Conservation (phyloP, 805 yeast genomes). For the Wickerhamomyces subpelliculosus region DNA sequence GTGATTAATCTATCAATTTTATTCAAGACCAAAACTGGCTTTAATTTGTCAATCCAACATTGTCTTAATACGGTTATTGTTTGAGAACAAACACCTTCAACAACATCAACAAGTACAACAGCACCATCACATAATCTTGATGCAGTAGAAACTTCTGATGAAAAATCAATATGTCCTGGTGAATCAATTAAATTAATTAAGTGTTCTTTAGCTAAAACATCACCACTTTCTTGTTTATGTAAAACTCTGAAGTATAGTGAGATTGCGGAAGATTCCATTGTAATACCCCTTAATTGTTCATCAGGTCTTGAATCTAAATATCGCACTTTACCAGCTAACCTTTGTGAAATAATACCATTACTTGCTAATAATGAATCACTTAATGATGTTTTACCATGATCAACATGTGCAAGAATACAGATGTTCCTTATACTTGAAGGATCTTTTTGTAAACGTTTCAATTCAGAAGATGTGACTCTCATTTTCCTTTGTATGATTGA, state of each 20-base stretch:
- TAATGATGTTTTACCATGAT: slow-evolving; percentile 95
- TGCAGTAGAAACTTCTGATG: slow-evolving; percentile 93
- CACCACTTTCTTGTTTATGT: slow-evolving; percentile 32
- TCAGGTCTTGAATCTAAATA: slow-evolving; percentile 91
- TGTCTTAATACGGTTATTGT: slow-evolving; percentile 92
- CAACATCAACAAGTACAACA: slow-evolving; percentile 89
- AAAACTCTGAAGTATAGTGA: slow-evolving; percentile 82
- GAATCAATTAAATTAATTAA: slow-evolving; percentile 91
- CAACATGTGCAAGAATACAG: slow-evolving; percentile 96
- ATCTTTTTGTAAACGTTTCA: slow-evolving; percentile 60
- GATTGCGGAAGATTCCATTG: slow-evolving; percentile 96
- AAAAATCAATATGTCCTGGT: slow-evolving; percentile 98
- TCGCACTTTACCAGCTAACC: slow-evolving; percentile 92
- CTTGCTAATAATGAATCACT: slow-evolving; percentile 90
- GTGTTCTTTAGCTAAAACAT: slow-evolving; percentile 58
- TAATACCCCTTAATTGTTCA: slow-evolving; percentile 92
- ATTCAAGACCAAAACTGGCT: slow-evolving; percentile 82
- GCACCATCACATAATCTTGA: slow-evolving; percentile 97
- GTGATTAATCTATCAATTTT: slow-evolving; percentile 82
- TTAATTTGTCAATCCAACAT: slow-evolving; percentile 89
- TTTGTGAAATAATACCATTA: slow-evolving; percentile 91
- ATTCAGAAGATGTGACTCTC: slow-evolving; percentile 58
- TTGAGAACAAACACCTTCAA: slow-evolving; percentile 97
- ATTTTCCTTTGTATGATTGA: slow-evolving; percentile 27
- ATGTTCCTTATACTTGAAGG: slow-evolving; percentile 76